phyloP scores from a whole-genome alignment of 352 stramenopile species.

The Phytopythium oedochilum region DNA sequence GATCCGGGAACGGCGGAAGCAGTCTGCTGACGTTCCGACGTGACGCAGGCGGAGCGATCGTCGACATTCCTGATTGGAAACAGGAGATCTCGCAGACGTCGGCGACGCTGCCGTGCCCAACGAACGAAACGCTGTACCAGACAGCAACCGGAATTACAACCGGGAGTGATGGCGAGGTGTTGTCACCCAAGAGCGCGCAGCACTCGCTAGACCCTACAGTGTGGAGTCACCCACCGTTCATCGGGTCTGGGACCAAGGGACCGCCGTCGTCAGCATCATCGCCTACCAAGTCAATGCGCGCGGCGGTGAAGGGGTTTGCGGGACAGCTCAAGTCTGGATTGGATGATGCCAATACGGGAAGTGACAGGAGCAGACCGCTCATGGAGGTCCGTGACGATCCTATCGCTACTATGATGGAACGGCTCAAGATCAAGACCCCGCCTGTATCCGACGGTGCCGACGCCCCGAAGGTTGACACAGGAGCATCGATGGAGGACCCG shows the following conservation, averaged over 20 bases:
- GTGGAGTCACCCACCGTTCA: constrained; percentile 64
- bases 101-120: constrained; percentile 31
- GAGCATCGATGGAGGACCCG: neutral
- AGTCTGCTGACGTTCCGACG: constrained; percentile 44
- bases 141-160: neutral
- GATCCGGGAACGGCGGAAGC: constrained; percentile 18
- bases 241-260: constrained; percentile 25
- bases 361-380: neutral
- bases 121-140: neutral
- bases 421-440: constrained; percentile 31
- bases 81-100: constrained; percentile 47
- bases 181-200: constrained; percentile 24
- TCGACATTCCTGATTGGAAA: constrained; percentile 55
- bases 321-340: neutral
- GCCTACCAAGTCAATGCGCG: constrained; percentile 6
- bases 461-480: neutral
- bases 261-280: constrained; percentile 11
- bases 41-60: constrained; percentile 36
- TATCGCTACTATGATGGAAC: constrained; percentile 30
- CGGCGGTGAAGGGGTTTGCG: neutral
- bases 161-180: neutral
- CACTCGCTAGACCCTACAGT: constrained; percentile 56
- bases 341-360: neutral
- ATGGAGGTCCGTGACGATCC: constrained; percentile 20
- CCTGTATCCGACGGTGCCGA: constrained; percentile 7